These are phyloP conservation scores for Leccinum disarticulatum DNA, from an alignment of 768 basidiomycete species.

Conservation along the genomic window DNA sequence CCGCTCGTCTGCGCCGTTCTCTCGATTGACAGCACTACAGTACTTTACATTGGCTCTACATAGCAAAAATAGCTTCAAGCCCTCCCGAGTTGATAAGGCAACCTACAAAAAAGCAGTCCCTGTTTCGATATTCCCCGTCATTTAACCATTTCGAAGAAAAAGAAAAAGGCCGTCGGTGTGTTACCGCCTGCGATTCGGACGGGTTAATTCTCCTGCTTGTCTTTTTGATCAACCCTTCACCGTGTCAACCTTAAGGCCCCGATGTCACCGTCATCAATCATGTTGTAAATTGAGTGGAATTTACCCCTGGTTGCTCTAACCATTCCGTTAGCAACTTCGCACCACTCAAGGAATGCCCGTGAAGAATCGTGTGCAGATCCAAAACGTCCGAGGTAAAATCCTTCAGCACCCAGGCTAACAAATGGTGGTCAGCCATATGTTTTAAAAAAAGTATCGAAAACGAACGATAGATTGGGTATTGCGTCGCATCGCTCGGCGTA, in stretches of 20 bases:
- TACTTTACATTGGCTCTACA: not conserved
- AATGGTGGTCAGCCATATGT: not conserved
- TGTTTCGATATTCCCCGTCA: not conserved
- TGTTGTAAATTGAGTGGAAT: not conserved
- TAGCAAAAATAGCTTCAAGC: no score
- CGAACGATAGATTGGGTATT: slow-evolving; percentile 90
- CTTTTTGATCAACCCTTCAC: not conserved
- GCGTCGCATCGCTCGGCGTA: slow-evolving; percentile 92
- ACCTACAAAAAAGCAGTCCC: no score
- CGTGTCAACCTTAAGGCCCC: not conserved
- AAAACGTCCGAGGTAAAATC: slow-evolving; percentile 71
- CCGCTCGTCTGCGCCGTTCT: not conserved
- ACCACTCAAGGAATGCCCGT: no score
- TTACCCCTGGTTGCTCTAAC: not conserved
- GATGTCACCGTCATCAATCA: not conserved
- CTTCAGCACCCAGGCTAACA: slow-evolving; percentile 79
- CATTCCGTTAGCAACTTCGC: not conserved
- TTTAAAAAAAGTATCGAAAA: not conserved
- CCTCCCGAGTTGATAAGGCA: no score
- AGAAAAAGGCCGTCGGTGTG: not conserved
- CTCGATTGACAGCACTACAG: not conserved
- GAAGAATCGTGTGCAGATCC: no score
- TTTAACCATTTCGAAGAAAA: not conserved
- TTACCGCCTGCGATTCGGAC: not conserved
- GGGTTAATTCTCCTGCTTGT: not conserved